Percentiles rank a stretch among this genome's conserved stretches.
Evolutionary conservation across 1,139 yeast species (phyloP).

Genomic region (Sugiyamaella grinbergsii): DNA sequence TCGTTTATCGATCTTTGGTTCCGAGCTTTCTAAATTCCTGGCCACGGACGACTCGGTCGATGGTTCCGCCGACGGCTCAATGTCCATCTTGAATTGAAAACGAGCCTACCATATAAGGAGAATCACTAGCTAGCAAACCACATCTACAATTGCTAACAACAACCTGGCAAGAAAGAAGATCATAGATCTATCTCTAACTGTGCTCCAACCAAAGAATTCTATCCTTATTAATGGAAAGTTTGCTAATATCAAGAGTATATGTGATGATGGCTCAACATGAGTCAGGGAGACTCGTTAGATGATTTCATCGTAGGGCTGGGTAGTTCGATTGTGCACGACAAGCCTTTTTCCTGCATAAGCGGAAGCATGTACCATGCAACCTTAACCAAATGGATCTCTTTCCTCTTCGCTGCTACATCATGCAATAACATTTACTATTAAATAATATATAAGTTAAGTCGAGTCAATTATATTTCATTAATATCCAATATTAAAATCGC

Average conservation of each 20-base stretch:
- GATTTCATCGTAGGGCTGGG: too few species aligned
- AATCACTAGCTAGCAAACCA: neutral
- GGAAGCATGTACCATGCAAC: too few species aligned
- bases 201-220: too few species aligned
- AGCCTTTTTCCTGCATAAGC: neutral
- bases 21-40: neutral
- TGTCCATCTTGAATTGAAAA: neutral
- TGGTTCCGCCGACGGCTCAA: neutral
- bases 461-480: conserved; percentile 13
- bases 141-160: too few species aligned
- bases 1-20: neutral
- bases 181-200: too few species aligned
- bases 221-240: too few species aligned
- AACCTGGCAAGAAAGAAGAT: too few species aligned
- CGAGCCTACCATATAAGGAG: neutral
- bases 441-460: conserved; percentile 1
- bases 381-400: too few species aligned
- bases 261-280: neutral
- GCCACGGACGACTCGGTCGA: neutral
- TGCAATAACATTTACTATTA: neutral
- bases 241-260: too few species aligned
- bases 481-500: conserved; percentile 70
- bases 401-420: too few species aligned
- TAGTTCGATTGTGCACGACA: neutral
- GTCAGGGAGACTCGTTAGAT: neutral